Evolutionary conservation across 2,329 filamentous ascomycete genomes (phyloP), one percentile per base, ranked within the genome.

Genomic region (Plectosphaerella cucumerina): DNA sequence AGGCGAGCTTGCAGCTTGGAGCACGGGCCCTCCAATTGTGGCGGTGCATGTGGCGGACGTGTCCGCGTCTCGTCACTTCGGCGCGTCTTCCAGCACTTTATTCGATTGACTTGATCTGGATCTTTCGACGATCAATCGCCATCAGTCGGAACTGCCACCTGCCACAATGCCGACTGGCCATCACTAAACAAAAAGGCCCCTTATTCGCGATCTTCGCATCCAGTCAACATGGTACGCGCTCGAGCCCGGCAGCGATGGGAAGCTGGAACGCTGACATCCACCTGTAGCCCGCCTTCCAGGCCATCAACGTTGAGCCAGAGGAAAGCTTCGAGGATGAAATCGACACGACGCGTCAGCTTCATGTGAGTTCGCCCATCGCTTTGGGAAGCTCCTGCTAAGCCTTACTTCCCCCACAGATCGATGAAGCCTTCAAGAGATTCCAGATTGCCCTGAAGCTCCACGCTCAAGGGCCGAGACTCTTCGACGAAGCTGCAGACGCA

Each of bases 371-470:
- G 11, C 31, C 11, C 9, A 23, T 15, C 15, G 18, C 5, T 10
- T 22, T 8, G 8, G 8, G 6, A 14, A 6, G n/a, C 12, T 37
- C 15, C 35, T 37, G 9, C 34, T 20, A 18, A 15, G 41, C 5
- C 9, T 21, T 21, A 11, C 22, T n/a, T 12, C 42, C 50, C 12
- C 37, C 31, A 6, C 50, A 87, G 77, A 93, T 97, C 63, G 94
- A 99, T 63, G 94, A 99, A 72, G 92, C 94, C 45, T 76, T 99
- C 55, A 97, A 97, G 71, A 82, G 93, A 34, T 99, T 97, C 66
- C 92, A 97, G 64, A 86, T 80, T 60, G 94, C 94, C 44, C 74
- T 99, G 52, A 96, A 93, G 67, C 84, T 92, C 58, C 94, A 99
- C 65, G 87, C 93, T 2, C 90, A 96, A 70, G 92, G 94, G 2